phyloP scores from a whole-genome alignment of 1,284 basidiomycete genomes.

The Ustilago trichophora region DNA sequence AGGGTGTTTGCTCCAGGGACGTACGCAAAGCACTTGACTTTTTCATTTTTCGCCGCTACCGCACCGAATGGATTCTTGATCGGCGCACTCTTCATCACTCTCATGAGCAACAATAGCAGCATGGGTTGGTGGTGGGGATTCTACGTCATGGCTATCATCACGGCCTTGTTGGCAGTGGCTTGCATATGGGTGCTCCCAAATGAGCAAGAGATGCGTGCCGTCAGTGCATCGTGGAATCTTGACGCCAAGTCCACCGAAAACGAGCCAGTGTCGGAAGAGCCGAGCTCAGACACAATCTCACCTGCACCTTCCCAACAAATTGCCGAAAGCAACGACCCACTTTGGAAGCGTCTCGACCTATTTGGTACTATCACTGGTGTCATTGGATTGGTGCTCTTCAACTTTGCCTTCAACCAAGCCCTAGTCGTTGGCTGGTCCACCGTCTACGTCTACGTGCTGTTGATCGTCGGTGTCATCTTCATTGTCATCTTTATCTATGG shows the following conservation, averaged over 20 bases:
- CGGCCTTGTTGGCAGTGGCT: conserved; percentile 18
- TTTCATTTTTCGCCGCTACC: conserved; percentile 48
- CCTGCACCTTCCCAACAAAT: too few relatives aligned
- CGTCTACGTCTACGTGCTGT: conserved; percentile 45
- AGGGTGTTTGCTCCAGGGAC: conserved; percentile 40
- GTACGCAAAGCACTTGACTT: conserved; percentile 41
- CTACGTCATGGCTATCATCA: conserved; percentile 46
- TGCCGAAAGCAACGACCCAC: background rate
- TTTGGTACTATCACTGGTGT: conserved; percentile 50
- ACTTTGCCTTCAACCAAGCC: conserved; percentile 56
- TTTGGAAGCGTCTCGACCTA: conserved; percentile 37
- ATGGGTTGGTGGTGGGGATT: conserved; percentile 52
- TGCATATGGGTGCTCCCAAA: conserved; percentile 37
- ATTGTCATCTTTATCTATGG: conserved; percentile 34
- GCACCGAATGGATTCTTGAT: conserved; percentile 56
- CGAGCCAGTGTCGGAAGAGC: too few relatives aligned
- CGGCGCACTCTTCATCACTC: conserved; percentile 38
- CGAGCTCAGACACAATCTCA: too few relatives aligned
- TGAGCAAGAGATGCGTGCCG: conserved; percentile 34
- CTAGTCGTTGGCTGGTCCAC: conserved; percentile 52
- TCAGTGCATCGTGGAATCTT: conserved; percentile 24
- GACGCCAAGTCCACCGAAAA: too few relatives aligned
- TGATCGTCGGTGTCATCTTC: conserved; percentile 49
- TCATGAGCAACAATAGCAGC: conserved; percentile 20
- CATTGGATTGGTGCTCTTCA: conserved; percentile 48